phyloP scores from a whole-genome alignment of 1,139 yeast genomes.

The Cylindricascospora bacillispora region DNA sequence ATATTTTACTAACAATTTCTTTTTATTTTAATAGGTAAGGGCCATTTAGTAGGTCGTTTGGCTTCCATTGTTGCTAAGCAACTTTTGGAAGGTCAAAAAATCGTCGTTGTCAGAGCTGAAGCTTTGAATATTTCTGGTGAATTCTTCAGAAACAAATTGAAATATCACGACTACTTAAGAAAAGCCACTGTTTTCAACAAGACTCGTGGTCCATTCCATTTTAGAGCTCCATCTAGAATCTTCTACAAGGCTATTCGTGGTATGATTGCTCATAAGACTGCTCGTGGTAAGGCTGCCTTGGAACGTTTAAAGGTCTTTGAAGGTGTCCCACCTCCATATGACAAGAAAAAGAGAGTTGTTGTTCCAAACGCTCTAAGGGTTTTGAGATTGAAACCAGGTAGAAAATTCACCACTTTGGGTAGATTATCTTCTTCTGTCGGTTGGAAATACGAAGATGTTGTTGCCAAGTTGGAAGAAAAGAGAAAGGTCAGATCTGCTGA shows the following conservation, averaged over 20 bases:
- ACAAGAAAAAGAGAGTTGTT: slow-evolving; percentile 99
- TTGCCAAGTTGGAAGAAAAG: slow-evolving; percentile 97
- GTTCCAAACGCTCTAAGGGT: slow-evolving; percentile 99
- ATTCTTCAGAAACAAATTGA: slow-evolving; percentile 98
- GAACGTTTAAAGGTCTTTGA: slow-evolving; percentile 99
- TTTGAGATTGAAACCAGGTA: slow-evolving; percentile 98
- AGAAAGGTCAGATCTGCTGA: slow-evolving; percentile 99
- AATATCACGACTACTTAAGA: slow-evolving; percentile 99
- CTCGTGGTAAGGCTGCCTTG: slow-evolving; percentile 99
- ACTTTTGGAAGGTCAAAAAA: slow-evolving; percentile 94
- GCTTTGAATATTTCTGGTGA: slow-evolving; percentile 98
- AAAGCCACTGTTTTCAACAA: slow-evolving; percentile 98
- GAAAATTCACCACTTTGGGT: slow-evolving; percentile 98
- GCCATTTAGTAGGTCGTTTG: slow-evolving; percentile 99
- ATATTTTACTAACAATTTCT: no score
- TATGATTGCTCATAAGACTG: slow-evolving; percentile 99
- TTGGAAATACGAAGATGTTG: slow-evolving; percentile 99
- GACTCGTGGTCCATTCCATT: slow-evolving; percentile 99
- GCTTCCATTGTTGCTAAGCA: slow-evolving; percentile 98
- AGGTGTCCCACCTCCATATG: slow-evolving; percentile 99
- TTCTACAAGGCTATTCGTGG: slow-evolving; percentile 99
- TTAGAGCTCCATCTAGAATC: slow-evolving; percentile 99
- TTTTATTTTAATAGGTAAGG: slow-evolving; percentile 52
- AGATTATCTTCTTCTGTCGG: slow-evolving; percentile 95
- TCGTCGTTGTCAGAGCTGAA: slow-evolving; percentile 96